These are phyloP conservation scores for Myriosclerotinia scirpicola DNA, from an alignment of 2,329 filamentous ascomycete species.

Conservation along the genomic window DNA sequence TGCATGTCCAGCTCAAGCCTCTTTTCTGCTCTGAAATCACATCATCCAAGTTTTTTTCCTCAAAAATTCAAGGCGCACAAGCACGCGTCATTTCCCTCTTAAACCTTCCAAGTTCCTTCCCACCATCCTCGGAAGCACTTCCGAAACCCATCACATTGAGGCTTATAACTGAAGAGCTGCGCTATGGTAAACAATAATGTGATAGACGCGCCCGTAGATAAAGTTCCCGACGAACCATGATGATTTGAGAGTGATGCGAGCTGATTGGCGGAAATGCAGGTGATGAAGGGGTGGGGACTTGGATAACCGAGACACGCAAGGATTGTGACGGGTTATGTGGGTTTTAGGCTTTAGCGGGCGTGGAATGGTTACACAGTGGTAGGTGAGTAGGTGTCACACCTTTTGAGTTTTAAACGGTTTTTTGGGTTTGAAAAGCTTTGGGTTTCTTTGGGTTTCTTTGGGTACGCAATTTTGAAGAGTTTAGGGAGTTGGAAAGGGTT, in stretches of 20 bases:
- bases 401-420: not conserved
- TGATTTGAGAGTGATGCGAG: not conserved
- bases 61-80: not conserved
- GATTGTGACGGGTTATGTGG: constrained; percentile 12
- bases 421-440: not conserved
- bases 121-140: not conserved
- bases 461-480: not conserved
- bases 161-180: not conserved
- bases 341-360: not conserved
- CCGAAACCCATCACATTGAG: not conserved
- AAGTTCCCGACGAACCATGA: not conserved
- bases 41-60: not conserved
- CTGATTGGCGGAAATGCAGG: constrained; percentile 4
- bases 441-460: no score
- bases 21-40: not conserved
- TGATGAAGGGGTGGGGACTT: constrained; percentile 12
- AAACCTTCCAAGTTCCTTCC: not conserved
- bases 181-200: constrained; percentile 2
- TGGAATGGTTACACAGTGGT: constrained; percentile 1
- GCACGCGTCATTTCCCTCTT: not conserved
- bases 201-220: not conserved
- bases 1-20: not conserved
- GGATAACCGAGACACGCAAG: constrained; percentile 10
- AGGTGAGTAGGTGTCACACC: not conserved
- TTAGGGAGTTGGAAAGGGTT: not conserved